These are phyloP conservation scores for Tetrapisispora taiwanensis DNA, from an alignment of 805 yeast genomes.

Conservation along the genomic window DNA sequence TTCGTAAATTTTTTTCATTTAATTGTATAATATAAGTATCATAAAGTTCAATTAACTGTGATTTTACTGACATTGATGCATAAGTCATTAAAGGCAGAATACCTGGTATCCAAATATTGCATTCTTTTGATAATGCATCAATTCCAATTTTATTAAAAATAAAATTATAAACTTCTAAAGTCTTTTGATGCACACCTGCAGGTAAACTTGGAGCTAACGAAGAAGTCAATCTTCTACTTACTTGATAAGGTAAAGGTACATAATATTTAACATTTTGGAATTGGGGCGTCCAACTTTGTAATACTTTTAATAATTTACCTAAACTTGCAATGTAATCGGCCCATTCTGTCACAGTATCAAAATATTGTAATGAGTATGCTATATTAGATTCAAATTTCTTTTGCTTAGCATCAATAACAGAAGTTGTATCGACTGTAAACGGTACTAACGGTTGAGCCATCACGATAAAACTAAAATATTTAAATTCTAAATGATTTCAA, in stretches of 20 bases:
- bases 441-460: conserved; percentile 29
- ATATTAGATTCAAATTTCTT: conserved; percentile 56
- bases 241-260: conserved; percentile 58
- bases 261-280: conserved; percentile 33
- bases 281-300: conserved; percentile 40
- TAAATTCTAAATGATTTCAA: no score
- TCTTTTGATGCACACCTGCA: conserved; percentile 89
- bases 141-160: conserved; percentile 57
- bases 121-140: conserved; percentile 42
- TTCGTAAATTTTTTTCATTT: conserved; percentile 39
- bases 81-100: conserved; percentile 76
- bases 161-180: conserved; percentile 64
- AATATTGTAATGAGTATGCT: conserved; percentile 60
- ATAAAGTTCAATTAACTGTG: conserved; percentile 60
- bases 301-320: conserved; percentile 64
- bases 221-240: conserved; percentile 63
- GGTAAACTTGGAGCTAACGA: conserved; percentile 79
- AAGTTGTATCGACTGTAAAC: conserved; percentile 21
- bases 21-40: conserved; percentile 44
- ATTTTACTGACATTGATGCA: conserved; percentile 83
- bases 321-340: conserved; percentile 93
- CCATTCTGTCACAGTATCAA: conserved; percentile 89
- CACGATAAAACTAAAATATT: neutral
- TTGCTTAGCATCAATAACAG: conserved; percentile 46
- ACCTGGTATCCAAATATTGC: conserved; percentile 83